phyloP scores from a whole-genome alignment of 495 filamentous ascomycete genomes.

The Bathelium albidoporum region DNA sequence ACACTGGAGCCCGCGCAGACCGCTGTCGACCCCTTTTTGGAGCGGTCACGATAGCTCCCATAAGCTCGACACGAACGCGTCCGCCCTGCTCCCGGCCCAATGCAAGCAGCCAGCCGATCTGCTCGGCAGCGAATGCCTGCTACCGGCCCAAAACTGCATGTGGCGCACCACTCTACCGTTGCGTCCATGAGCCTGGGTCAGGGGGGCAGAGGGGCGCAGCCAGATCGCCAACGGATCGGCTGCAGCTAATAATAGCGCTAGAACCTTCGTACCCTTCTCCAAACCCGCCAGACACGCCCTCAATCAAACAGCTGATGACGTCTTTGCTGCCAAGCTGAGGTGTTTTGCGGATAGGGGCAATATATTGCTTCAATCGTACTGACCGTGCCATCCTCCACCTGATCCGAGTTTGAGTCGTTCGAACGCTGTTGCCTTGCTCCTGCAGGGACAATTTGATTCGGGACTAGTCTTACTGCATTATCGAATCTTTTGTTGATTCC shows the following conservation, averaged over 20 bases:
- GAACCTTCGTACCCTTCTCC: not conserved
- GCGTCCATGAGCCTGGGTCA: not conserved
- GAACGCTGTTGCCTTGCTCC: not conserved
- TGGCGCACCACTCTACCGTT: not conserved
- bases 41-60: not conserved
- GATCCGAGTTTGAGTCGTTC: not conserved
- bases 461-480: not conserved
- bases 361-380: slow-evolving; percentile 2
- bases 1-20: not conserved
- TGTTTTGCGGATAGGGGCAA: not conserved
- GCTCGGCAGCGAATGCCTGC: not conserved
- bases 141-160: not conserved
- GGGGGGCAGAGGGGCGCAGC: not conserved
- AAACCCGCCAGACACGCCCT: not conserved
- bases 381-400: not conserved
- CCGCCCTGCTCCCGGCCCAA: not conserved
- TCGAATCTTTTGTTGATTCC: not conserved
- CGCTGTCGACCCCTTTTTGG: not conserved
- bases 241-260: slow-evolving; percentile 4
- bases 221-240: not conserved
- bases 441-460: not conserved
- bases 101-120: not conserved
- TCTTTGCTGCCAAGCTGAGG: not conserved
- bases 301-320: not conserved
- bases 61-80: not conserved